Evolutionary conservation across 495 filamentous ascomycete species (phyloP).

Genomic region (Jackrogersella multiformis): DNA sequence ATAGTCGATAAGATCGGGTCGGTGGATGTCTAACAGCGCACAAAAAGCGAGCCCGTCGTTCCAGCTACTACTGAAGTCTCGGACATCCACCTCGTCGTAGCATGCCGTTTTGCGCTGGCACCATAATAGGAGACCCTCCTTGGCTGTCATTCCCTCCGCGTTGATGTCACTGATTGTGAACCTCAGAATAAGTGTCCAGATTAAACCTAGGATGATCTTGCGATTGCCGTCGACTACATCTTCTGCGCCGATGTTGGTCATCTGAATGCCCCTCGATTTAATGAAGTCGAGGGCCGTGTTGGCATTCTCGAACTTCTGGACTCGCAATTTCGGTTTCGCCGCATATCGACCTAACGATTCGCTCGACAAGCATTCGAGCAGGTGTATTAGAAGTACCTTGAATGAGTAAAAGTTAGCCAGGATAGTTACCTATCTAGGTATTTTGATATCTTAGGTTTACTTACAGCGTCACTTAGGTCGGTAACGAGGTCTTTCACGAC

Average conservation of each 20-base stretch:
- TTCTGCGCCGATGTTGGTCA: slow-evolving; percentile 98
- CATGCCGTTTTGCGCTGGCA: slow-evolving; percentile 98
- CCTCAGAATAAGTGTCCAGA: slow-evolving; percentile 96
- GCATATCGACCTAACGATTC: slow-evolving; percentile 97
- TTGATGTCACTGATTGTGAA: slow-evolving; percentile 99
- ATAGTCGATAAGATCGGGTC: slow-evolving; percentile 96
- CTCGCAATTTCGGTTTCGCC: slow-evolving; percentile 90
- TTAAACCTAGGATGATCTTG: slow-evolving; percentile 95
- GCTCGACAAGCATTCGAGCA: slow-evolving; percentile 92
- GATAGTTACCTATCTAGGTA: too few species aligned
- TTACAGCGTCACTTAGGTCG: slow-evolving; percentile 92
- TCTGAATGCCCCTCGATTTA: slow-evolving; percentile 87
- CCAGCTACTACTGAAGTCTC: slow-evolving; percentile 95
- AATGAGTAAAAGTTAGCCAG: slow-evolving; percentile 2
- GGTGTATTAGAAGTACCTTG: slow-evolving; percentile 91
- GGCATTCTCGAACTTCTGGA: slow-evolving; percentile 98
- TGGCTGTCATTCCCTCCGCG: slow-evolving; percentile 96
- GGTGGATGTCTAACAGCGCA: slow-evolving; percentile 94
- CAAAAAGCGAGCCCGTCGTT: slow-evolving; percentile 98
- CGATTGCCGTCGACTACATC: slow-evolving; percentile 98
- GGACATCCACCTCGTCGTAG: slow-evolving; percentile 94
- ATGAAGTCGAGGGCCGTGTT: slow-evolving; percentile 95
- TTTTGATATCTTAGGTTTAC: slow-evolving; percentile 44
- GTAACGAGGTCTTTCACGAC: slow-evolving; percentile 82
- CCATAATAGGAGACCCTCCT: slow-evolving; percentile 94